These are phyloP conservation scores for Aspergillus melleus DNA, from an alignment of 2,329 filamentous ascomycete species.

Conservation along the genomic window DNA sequence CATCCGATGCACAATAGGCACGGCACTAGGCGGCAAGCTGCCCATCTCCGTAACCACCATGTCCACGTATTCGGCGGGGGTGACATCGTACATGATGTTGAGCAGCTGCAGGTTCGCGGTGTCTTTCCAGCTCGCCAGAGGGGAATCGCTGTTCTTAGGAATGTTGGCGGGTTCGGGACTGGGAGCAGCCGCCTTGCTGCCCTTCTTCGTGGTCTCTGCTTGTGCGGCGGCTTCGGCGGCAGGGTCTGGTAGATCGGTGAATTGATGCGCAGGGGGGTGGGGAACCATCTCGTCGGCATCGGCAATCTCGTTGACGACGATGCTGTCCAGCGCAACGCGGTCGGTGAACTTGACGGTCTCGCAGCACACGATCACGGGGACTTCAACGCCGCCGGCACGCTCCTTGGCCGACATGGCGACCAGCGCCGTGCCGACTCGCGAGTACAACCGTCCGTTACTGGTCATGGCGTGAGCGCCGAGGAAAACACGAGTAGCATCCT, in stretches of 20 bases:
- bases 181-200: conserved; percentile 28
- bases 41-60: conserved; percentile 92
- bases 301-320: conserved; percentile 91
- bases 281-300: conserved; percentile 66
- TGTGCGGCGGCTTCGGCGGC: conserved; percentile 21
- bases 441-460: conserved; percentile 89
- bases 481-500: conserved; percentile 70
- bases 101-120: conserved; percentile 61
- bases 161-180: conserved; percentile 21
- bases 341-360: conserved; percentile 95
- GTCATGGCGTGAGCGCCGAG: conserved; percentile 93
- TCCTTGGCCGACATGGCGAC: conserved; percentile 81
- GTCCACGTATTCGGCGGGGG: conserved; percentile 79
- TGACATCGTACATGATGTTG: conserved; percentile 89
- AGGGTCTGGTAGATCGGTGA: conserved; percentile 33
- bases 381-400: conserved; percentile 54
- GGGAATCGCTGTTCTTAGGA: conserved; percentile 31
- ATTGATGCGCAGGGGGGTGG: conserved; percentile 29
- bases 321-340: conserved; percentile 84
- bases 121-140: conserved; percentile 58
- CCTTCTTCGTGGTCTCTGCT: conserved; percentile 30
- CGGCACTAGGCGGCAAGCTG: conserved; percentile 79
- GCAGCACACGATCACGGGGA: conserved; percentile 85
- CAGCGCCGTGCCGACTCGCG: conserved; percentile 80
- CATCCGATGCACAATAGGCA: conserved; percentile 70